phyloP scores from a whole-genome alignment of 2,329 filamentous ascomycete genomes.

The Exophiala bonariae region DNA sequence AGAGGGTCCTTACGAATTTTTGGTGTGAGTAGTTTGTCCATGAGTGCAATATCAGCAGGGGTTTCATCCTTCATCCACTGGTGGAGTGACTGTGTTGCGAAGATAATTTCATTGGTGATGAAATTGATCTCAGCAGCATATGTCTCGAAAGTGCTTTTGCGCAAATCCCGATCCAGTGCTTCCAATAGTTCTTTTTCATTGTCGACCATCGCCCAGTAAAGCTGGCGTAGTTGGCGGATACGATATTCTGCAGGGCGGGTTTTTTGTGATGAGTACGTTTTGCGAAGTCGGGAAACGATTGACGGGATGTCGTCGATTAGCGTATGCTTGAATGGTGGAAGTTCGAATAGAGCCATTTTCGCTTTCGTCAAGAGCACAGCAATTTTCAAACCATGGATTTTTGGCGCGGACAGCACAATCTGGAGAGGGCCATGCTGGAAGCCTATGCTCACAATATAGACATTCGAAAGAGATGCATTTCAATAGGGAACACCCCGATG shows the following conservation, averaged over 20 bases:
- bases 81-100: slow-evolving; percentile 73
- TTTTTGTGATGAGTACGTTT: slow-evolving; percentile 74
- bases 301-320: slow-evolving; percentile 65
- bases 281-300: slow-evolving; percentile 61
- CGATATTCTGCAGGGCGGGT: slow-evolving; percentile 83
- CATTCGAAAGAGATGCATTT: too few species aligned
- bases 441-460: too few species aligned
- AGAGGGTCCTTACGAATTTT: slow-evolving; percentile 84
- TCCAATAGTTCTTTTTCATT: slow-evolving; percentile 70
- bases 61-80: slow-evolving; percentile 82
- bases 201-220: slow-evolving; percentile 91
- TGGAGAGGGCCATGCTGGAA: too few species aligned
- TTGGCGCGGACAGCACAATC: too few species aligned
- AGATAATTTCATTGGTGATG: slow-evolving; percentile 78
- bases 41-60: slow-evolving; percentile 67
- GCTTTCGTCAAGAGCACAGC: too few species aligned
- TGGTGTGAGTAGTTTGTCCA: slow-evolving; percentile 69
- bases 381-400: too few species aligned
- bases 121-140: slow-evolving; percentile 74
- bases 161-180: slow-evolving; percentile 74
- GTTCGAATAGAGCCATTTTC: slow-evolving; percentile 34
- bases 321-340: slow-evolving; percentile 59
- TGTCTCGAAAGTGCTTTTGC: slow-evolving; percentile 75
- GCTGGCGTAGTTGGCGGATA: slow-evolving; percentile 80
- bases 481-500: too few species aligned